Percentiles rank a stretch among this genome's conserved stretches.
These are phyloP conservation scores for Aspergillus alliaceus DNA, from an alignment of 2,329 filamentous ascomycete species.

Conservation along the genomic window DNA sequence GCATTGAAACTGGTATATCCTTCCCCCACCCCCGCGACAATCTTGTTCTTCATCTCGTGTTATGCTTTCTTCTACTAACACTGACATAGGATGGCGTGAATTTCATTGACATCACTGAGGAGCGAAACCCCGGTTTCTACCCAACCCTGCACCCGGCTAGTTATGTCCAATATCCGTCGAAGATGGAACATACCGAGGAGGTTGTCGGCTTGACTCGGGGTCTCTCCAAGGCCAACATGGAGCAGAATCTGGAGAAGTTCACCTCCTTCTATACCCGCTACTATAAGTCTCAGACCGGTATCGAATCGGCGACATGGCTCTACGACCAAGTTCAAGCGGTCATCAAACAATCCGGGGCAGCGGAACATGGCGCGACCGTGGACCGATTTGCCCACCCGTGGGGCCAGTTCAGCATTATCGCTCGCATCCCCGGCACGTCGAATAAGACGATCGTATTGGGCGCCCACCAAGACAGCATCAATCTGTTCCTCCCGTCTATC, in stretches of 20 bases:
- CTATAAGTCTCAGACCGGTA: conserved; percentile 65
- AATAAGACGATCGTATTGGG: conserved; percentile 86
- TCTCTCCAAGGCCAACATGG: conserved; percentile 75
- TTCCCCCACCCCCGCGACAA: no score
- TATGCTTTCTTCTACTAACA: neutral
- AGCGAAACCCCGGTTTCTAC: conserved; percentile 61
- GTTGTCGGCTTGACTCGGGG: conserved; percentile 66
- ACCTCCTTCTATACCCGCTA: conserved; percentile 61
- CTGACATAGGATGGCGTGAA: conserved; percentile 68
- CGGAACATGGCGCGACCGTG: conserved; percentile 65
- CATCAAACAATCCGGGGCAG: conserved; percentile 69
- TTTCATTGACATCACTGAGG: conserved; percentile 92
- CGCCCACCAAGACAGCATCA: conserved; percentile 93
- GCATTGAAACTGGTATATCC: conserved; percentile 73
- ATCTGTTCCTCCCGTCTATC: conserved; percentile 81
- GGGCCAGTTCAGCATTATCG: conserved; percentile 89
- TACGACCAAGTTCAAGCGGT: conserved; percentile 71
- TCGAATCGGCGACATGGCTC: conserved; percentile 85
- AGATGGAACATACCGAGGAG: conserved; percentile 64
- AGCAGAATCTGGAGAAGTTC: conserved; percentile 70
- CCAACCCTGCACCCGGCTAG: conserved; percentile 36
- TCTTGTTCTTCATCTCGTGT: no score
- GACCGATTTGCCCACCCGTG: conserved; percentile 77
- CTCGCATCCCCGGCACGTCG: conserved; percentile 81
- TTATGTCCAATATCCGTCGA: conserved; percentile 64